phyloP scores from a whole-genome alignment of 2,329 filamentous ascomycete species.

The Balansia obtecta region DNA sequence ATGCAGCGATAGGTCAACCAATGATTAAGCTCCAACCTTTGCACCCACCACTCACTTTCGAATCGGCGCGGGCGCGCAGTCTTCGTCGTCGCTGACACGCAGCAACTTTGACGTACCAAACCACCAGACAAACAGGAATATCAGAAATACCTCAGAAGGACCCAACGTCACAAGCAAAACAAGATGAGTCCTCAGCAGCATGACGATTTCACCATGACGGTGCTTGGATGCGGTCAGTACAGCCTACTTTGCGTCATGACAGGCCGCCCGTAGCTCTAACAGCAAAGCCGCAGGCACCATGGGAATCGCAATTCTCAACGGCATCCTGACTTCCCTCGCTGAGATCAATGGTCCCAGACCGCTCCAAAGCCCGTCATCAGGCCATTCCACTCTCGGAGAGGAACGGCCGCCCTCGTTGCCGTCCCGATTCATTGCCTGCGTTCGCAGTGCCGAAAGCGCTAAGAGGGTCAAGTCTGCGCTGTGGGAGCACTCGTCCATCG shows the following conservation, averaged over 20 bases:
- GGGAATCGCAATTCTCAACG: conserved; percentile 73
- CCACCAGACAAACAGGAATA: too few species aligned
- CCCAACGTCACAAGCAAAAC: background rate
- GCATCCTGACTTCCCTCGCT: conserved; percentile 60
- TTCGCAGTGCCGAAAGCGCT: conserved; percentile 56
- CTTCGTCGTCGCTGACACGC: too few species aligned
- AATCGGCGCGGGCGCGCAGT: too few species aligned
- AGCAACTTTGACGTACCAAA: too few species aligned
- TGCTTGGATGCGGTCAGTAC: conserved; percentile 66
- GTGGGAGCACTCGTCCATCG: conserved; percentile 44
- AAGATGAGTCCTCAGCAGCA: conserved; percentile 18
- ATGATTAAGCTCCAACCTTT: background rate
- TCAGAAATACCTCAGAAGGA: background rate
- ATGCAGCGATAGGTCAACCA: too few species aligned
- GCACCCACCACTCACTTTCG: too few species aligned
- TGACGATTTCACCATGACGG: conserved; percentile 56
- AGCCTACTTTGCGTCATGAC: background rate
- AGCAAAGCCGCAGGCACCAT: conserved; percentile 50
- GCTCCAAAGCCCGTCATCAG: conserved; percentile 29
- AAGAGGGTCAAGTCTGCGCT: conserved; percentile 56
- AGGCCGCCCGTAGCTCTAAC: background rate
- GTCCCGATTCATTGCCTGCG: conserved; percentile 68
- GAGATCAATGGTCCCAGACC: conserved; percentile 35
- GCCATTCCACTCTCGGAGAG: conserved; percentile 30
- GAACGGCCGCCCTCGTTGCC: conserved; percentile 49